phyloP scores from a whole-genome alignment of 371 early-diverging fungal species.

The Zancudomyces culisetae region DNA sequence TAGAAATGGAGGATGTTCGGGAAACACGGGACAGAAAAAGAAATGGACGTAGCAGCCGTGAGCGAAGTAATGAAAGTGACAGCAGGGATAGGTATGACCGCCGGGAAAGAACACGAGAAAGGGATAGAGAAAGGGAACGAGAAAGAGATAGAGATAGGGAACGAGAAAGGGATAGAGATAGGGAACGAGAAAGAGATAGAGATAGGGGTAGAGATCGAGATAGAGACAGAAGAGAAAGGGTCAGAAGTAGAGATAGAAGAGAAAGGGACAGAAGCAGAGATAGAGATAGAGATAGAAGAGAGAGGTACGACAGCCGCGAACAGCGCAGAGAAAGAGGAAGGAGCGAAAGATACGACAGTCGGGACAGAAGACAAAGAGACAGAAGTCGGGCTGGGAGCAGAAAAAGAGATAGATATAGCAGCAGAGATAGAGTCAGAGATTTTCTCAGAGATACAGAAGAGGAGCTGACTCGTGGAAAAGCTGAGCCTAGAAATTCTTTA shows the following conservation, averaged over 20 bases:
- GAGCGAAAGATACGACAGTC: neutral
- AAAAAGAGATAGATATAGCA: conserved; percentile 3
- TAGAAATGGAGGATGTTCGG: too few species aligned
- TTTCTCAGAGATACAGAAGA: conserved; percentile 5
- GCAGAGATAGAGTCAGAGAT: neutral
- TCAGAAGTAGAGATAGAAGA: neutral
- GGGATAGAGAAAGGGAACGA: neutral
- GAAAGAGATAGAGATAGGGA: neutral
- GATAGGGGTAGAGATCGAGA: neutral
- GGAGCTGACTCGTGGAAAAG: neutral
- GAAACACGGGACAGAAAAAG: neutral
- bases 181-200: neutral
- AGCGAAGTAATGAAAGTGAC: neutral
- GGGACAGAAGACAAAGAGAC: neutral
- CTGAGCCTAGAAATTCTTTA: conserved; percentile 46
- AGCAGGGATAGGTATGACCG: neutral
- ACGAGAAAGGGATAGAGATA: neutral
- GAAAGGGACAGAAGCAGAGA: conserved; percentile 5
- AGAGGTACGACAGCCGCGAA: neutral
- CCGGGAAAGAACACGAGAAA: neutral
- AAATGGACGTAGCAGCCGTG: neutral
- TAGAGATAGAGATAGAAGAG: neutral
- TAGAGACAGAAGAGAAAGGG: neutral
- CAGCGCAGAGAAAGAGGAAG: neutral
- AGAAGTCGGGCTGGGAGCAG: conserved; percentile 2